phyloP scores from a whole-genome alignment of 2,329 filamentous ascomycete species.

The Knufia petricola region DNA sequence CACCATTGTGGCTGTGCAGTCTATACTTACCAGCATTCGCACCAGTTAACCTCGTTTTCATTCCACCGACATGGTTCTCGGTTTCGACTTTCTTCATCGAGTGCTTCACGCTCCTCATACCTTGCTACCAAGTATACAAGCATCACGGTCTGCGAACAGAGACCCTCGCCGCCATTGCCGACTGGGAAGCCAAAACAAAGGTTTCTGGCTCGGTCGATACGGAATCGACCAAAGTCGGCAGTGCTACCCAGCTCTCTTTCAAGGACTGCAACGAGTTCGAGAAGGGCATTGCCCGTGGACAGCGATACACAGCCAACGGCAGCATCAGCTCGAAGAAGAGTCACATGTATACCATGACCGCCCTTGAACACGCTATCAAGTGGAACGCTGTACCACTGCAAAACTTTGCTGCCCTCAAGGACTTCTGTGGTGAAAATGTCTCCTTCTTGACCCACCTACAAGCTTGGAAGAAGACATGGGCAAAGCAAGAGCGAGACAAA shows the following conservation, averaged over 20 bases:
- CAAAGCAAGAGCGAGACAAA: conserved; percentile 8
- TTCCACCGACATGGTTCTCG: conserved; percentile 49
- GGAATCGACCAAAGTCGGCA: neutral
- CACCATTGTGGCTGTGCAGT: conserved; percentile 50
- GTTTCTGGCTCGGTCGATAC: neutral
- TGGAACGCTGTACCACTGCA: conserved; percentile 49
- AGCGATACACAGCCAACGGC: conserved; percentile 5
- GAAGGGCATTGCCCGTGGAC: neutral
- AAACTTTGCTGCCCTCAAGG: conserved; percentile 50
- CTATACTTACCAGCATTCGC: conserved; percentile 44
- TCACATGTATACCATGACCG: conserved; percentile 33
- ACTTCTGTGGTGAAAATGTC: conserved; percentile 60
- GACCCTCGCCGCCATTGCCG: conserved; percentile 5
- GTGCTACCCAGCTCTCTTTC: neutral
- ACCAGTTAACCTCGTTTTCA: conserved; percentile 43
- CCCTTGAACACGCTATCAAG: conserved; percentile 48
- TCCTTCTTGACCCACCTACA: conserved; percentile 50
- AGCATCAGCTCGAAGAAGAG: conserved; percentile 15
- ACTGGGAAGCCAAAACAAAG: conserved; percentile 4
- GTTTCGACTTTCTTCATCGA: conserved; percentile 51
- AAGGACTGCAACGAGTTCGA: conserved; percentile 1
- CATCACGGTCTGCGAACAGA: conserved; percentile 1
- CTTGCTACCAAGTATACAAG: conserved; percentile 32
- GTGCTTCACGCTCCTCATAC: conserved; percentile 50
- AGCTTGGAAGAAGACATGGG: conserved; percentile 41